Base-by-base conservation (phyloP, 805 yeast genomes). In the Metschnikowia peoriensis region DNA sequence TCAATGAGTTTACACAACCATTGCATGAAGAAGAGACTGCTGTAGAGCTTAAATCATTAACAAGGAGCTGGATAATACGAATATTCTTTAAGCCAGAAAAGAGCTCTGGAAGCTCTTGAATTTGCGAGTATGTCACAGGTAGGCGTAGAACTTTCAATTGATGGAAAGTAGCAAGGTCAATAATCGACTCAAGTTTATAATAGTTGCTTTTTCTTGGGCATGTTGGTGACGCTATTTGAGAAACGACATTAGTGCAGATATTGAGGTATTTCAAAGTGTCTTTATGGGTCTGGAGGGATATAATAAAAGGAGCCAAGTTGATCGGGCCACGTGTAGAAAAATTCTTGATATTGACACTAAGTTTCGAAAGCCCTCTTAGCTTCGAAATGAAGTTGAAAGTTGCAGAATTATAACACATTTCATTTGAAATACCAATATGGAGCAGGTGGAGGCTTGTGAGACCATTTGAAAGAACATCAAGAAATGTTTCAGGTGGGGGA, bases 221-320 rank as follows among this genome's bases (percentile, higher is more conserved):
- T 12, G 46, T 27, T 1, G 52, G 38, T 4, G 48, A 39, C 2
- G 40, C 7, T 27, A 44, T 17, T 9, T 46, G 37, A 11, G 47
- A 59, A 32, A 52, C 53, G 11, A 50, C 50, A 28, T 55, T 55
- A 37, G 53, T 53, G 47, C 59, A 57, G 15, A 59, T 39, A 16
- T 51, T 52, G 28, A 59, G 49, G 38, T 54, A 46, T 35, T 53
- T 47, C 15, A 59, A 28, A 4, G 55, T 46, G 14, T 39, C 39
- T 14, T 51, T 47, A 37, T 54, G 61, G 5, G 55, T 16, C 15
- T 53, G 57, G 29, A 59, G 39, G 7, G 50, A 47, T 38, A 44
- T 43, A 16, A 57, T 37, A 27, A 52, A 28, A 8, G 61, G 61
- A 6, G 51, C 44, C 35, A 59, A 44, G 32, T 52, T 47, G 28